Conservation (phyloP, 352 stramenopile species). For the Phytophthora foliorum region DNA sequence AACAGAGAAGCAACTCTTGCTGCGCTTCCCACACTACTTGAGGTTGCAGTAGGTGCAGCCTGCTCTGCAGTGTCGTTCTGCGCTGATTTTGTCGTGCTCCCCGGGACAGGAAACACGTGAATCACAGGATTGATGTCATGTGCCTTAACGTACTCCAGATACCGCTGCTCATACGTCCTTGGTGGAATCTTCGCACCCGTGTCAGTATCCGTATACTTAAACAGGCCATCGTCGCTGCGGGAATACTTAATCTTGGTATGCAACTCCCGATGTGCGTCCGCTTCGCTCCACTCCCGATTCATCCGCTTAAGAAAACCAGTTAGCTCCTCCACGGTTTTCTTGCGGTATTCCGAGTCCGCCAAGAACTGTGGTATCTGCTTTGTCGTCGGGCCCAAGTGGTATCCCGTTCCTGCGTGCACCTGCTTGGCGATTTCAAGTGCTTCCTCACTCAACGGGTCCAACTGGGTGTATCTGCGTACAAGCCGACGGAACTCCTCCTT, state of each 20-base stretch:
- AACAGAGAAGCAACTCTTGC: slow-evolving; percentile 8
- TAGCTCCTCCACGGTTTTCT: slow-evolving; percentile 49
- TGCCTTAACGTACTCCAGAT: slow-evolving; percentile 50
- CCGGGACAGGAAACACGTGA: slow-evolving; percentile 30
- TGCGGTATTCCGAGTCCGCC: slow-evolving; percentile 52
- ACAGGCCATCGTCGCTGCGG: slow-evolving; percentile 47
- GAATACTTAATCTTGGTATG: slow-evolving; percentile 45
- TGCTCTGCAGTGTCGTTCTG: background rate
- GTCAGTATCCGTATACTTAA: slow-evolving; percentile 62
- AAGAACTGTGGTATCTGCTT: slow-evolving; percentile 48
- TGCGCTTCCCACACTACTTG: background rate
- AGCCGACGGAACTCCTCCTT: slow-evolving; percentile 37
- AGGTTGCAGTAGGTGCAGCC: background rate
- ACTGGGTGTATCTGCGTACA: slow-evolving; percentile 53
- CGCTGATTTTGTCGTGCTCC: background rate
- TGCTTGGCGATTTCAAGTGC: slow-evolving; percentile 52
- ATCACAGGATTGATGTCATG: slow-evolving; percentile 49
- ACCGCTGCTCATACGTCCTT: slow-evolving; percentile 57
- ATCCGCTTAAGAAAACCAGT: slow-evolving; percentile 54
- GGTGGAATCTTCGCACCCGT: slow-evolving; percentile 46
- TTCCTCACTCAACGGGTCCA: slow-evolving; percentile 54
- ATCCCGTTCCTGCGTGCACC: slow-evolving; percentile 52
- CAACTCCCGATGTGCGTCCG: slow-evolving; percentile 49
- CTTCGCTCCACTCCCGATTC: slow-evolving; percentile 59
- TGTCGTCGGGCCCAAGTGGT: slow-evolving; percentile 53